Base-by-base conservation (phyloP, 805 yeast genomes). In the Yueomyces sp. region DNA sequence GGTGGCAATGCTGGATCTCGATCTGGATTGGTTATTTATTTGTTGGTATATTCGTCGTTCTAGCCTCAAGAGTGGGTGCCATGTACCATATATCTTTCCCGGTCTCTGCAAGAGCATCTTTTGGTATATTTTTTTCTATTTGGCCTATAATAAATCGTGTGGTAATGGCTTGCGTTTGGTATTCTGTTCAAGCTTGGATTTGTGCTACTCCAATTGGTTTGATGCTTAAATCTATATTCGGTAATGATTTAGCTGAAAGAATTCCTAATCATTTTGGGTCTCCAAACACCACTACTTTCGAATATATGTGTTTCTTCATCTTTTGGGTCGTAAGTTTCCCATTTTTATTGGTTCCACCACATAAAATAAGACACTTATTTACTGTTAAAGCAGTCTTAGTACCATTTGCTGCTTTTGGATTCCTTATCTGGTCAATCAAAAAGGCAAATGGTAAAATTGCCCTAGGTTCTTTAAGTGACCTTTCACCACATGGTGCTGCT, bases 1-100 rank as follows among this genome's bases (percentile, higher is more conserved):
- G 95, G 94, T 86, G 94, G 94, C 87, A 80, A 57, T 78, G 83
- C 9, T 86, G 95, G 94, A 64, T 86, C 36, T 75, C 92, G 1
- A 92, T 86, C 28, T 85, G 94, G 92, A 49, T 86, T 19, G 95
- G 95, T 5, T 86, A 86, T 60, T 56, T 69, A 26, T 62, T 83
- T 40, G 77, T 84, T 48, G 92, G 83, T 48, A 51, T 72, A 1
- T 84, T 85, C 52, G 81, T 87, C 33, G 72, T 76, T 4, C 56
- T 77, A n/a, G 70, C 83, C 26, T 83, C 94, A 27, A 69, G 94
- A 52, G 74, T 84, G 42, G 96, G 95, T 51, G 72, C 86, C 12
- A 73, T 74, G 49, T 84, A 86, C 56, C 95, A 86, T 56, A 68
- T 85, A 44, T 74, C 92, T 0, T 87, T 86, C 70, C 95, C 96